Conservation (phyloP, 192 early-diverging fungal genomes). For the Dispira simplex region DNA sequence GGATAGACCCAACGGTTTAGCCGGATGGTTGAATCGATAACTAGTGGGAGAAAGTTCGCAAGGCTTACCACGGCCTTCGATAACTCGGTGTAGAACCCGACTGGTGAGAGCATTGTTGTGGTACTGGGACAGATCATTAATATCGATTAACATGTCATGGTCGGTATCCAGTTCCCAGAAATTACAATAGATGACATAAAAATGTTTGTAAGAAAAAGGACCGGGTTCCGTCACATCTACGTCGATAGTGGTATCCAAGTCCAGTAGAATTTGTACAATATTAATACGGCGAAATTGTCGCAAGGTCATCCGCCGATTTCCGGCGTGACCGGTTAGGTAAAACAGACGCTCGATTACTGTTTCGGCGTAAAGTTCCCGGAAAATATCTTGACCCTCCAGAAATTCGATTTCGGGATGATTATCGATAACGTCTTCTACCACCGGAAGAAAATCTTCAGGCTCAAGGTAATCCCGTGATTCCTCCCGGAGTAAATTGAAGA, state of each 20-base stretch:
- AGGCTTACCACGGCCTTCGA: conserved; percentile 47
- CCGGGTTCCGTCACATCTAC: conserved; percentile 47
- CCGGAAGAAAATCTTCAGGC: conserved; percentile 45
- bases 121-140: conserved; percentile 54
- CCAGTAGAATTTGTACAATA: conserved; percentile 41
- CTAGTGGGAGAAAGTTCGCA: conserved; percentile 8
- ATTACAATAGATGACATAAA: conserved; percentile 95
- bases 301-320: conserved; percentile 57
- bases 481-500: conserved; percentile 43
- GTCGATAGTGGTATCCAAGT: conserved; percentile 56
- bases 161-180: conserved; percentile 91
- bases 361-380: conserved; percentile 78
- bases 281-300: conserved; percentile 52
- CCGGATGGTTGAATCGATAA: no score
- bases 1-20: conserved; percentile 10
- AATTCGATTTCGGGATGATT: conserved; percentile 83
- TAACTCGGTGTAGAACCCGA: conserved; percentile 52
- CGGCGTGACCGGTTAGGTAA: conserved; percentile 49
- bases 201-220: conserved; percentile 93
- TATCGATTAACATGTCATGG: conserved; percentile 65
- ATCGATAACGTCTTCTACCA: conserved; percentile 69
- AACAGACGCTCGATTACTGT: conserved; percentile 82
- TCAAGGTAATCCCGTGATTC: conserved; percentile 17
- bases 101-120: conserved; percentile 52
- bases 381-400: conserved; percentile 58